These are phyloP conservation scores for Lentinula sp. DNA, from an alignment of 768 basidiomycete genomes.

Conservation along the genomic window DNA sequence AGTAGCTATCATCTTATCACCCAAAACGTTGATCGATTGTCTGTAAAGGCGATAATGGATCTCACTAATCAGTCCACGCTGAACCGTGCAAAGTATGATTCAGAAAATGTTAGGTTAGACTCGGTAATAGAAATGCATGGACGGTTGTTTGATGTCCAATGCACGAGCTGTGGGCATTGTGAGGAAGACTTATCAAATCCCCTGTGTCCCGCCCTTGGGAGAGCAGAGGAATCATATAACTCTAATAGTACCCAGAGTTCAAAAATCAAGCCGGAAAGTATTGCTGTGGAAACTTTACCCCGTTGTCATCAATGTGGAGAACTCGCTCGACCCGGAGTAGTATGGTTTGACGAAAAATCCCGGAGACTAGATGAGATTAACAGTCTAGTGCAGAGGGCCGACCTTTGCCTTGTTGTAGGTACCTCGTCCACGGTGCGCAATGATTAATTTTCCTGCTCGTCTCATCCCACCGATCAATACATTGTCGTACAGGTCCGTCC, in stretches of 20 bases:
- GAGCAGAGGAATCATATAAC: constrained; percentile 33
- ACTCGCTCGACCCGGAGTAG: constrained; percentile 18
- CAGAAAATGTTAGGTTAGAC: constrained; percentile 8
- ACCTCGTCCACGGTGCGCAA: constrained; percentile 41
- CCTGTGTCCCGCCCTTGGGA: constrained; percentile 36
- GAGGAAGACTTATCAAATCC: constrained; percentile 36
- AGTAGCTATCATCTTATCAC: constrained; percentile 47
- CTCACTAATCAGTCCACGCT: constrained; percentile 5
- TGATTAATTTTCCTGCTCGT: not conserved
- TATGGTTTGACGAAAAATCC: constrained; percentile 52
- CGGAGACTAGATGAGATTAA: constrained; percentile 31
- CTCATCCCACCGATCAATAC: not conserved
- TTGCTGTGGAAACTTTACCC: not conserved
- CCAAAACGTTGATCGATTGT: constrained; percentile 57
- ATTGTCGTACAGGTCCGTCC: constrained; percentile 23
- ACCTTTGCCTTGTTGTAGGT: constrained; percentile 49
- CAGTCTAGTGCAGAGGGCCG: constrained; percentile 34
- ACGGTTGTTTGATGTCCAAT: constrained; percentile 45
- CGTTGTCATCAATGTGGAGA: not conserved
- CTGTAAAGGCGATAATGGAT: constrained; percentile 29
- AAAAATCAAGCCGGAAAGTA: not conserved
- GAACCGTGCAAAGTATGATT: constrained; percentile 6
- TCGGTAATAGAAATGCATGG: constrained; percentile 56
- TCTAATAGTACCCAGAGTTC: constrained; percentile 5
- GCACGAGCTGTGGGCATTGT: constrained; percentile 39